Evolutionary conservation across 176 grass and related monocot genomes (phyloP).

Genomic region (Thalia dealbata): DNA sequence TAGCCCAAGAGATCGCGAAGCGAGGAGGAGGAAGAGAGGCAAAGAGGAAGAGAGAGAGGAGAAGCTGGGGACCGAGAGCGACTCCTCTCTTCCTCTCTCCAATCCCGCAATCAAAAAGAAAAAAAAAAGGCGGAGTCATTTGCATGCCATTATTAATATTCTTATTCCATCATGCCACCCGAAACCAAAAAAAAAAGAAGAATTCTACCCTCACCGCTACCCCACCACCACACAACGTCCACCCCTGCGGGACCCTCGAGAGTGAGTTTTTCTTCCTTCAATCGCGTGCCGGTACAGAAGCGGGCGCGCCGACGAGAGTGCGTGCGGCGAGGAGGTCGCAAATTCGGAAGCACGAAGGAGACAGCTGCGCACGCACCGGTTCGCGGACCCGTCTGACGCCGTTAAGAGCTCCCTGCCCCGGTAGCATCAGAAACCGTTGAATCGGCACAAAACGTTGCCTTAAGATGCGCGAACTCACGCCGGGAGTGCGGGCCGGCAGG

Average conservation of each 20-base stretch:
- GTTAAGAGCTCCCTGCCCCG: too few species aligned
- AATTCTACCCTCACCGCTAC: too few species aligned
- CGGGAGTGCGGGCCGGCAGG: too few species aligned
- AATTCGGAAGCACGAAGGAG: too few species aligned
- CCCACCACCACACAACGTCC: too few species aligned
- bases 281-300: too few species aligned
- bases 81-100: not conserved
- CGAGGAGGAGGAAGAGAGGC: not conserved
- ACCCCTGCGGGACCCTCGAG: too few species aligned
- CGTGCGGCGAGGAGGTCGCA: too few species aligned
- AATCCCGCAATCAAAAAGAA: not conserved
- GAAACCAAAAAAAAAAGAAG: too few species aligned
- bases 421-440: not conserved
- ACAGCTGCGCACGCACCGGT: not conserved
- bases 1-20: conserved; percentile 10
- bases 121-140: too few species aligned
- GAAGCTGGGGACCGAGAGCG: not conserved
- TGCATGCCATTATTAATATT: not conserved
- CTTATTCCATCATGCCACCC: not conserved
- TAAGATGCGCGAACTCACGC: not conserved
- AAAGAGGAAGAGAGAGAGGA: not conserved
- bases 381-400: not conserved
- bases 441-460: not conserved
- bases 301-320: too few species aligned
- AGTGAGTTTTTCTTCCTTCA: too few species aligned